Base-by-base conservation (phyloP, 2,329 filamentous ascomycete species). In the Colletotrichum costaricense region DNA sequence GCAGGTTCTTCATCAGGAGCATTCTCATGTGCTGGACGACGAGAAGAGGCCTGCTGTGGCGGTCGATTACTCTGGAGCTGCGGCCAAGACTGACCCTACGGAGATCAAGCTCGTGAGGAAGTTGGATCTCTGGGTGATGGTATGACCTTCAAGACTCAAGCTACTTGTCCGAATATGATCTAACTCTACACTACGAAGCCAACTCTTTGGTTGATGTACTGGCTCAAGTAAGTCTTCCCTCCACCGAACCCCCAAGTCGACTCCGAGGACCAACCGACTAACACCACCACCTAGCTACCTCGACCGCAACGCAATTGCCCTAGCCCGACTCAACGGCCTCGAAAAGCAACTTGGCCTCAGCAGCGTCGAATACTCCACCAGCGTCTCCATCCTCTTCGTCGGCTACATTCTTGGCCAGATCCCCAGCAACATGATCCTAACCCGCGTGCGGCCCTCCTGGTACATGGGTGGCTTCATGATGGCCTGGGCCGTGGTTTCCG, bases 381-480 rank as follows among this genome's bases (percentile, higher is more conserved):
- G 81, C 9, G 82, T 86, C 35, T 80, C 78, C 0, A 79, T 82
- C 38, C 74, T 81, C 16, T 81, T 81, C 59, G 78, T 83, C 30
- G 80, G 82, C 14, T 84, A 85, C 74, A 74, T 84, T 9, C 75
- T 80, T 3, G 79, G 82, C 60, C 82, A 84, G 54, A 76, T 82
- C 16, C 82, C 82, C 0, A 80, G 78, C 57, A 84, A 84, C 71
- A 78, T 84, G 69, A 70, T 83, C 8, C 75, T 82, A 6, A 79
- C 88, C 0, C 81, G 86, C 4, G 80, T 90, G 26, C 83, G 85
- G 5, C 89, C 89, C 0, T 88, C 87, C 1, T 68, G 87, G 1
- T 91, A 90, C 73, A 74, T 86, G 79, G 80, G 81, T 9, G 74
- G 77, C 2, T 83, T 82, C 76, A 85, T 85, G 82, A 64, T 84